These are phyloP conservation scores for Candida sojae DNA, from an alignment of 1,139 yeast species.

Conservation along the genomic window DNA sequence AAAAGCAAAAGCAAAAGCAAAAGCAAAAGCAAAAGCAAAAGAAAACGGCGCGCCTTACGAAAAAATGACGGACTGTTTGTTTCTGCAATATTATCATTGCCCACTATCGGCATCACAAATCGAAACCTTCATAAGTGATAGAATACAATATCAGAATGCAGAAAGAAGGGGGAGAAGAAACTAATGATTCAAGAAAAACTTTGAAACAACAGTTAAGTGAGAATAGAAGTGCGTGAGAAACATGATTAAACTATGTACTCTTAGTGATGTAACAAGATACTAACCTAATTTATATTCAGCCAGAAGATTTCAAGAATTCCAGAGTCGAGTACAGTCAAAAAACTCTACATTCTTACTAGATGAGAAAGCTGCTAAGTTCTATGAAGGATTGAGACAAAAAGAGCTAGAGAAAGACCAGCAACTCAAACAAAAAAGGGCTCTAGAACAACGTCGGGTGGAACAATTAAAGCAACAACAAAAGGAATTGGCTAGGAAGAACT, in stretches of 20 bases:
- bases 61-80: background rate
- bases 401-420: conserved; percentile 18
- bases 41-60: background rate
- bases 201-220: conserved; percentile 39
- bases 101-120: background rate
- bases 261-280: conserved; percentile 7
- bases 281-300: conserved; percentile 18
- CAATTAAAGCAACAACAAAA: conserved; percentile 7
- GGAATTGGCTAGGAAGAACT: background rate
- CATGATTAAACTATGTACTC: background rate
- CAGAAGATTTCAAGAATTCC: conserved; percentile 33
- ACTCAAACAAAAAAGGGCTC: conserved; percentile 12
- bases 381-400: conserved; percentile 21
- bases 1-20: background rate
- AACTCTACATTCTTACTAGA: conserved; percentile 42
- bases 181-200: conserved; percentile 27
- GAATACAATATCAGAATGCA: conserved; percentile 1
- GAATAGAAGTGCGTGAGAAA: conserved; percentile 28
- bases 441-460: conserved; percentile 12
- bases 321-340: conserved; percentile 32
- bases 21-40: background rate
- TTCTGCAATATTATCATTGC: background rate
- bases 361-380: conserved; percentile 30
- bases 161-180: conserved; percentile 12
- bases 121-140: background rate